Evolutionary conservation across 2,329 filamentous ascomycete species (phyloP).

Genomic region (Niveomyces coronatus): DNA sequence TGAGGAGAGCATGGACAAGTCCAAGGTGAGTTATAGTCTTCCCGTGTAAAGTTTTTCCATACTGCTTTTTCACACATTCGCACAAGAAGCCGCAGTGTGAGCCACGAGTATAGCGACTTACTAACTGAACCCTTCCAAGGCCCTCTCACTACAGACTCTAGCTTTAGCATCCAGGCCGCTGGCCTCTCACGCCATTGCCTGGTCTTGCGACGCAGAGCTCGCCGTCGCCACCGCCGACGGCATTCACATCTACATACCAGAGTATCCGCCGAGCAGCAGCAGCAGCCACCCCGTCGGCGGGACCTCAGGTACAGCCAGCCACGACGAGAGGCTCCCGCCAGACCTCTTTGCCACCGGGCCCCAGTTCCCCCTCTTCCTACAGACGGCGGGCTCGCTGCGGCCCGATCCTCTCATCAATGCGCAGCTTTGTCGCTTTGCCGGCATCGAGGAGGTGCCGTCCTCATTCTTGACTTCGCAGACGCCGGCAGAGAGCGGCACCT

Average conservation of each 20-base stretch:
- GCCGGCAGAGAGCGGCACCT: background rate
- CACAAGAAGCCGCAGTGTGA: background rate
- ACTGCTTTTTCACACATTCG: no score
- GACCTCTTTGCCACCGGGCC: slow-evolving; percentile 1
- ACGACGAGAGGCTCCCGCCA: slow-evolving; percentile 1
- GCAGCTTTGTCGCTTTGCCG: slow-evolving; percentile 5
- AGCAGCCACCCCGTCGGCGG: no score
- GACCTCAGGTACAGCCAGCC: background rate
- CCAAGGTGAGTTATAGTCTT: slow-evolving; percentile 13
- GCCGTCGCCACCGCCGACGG: slow-evolving; percentile 6
- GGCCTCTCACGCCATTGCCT: slow-evolving; percentile 27
- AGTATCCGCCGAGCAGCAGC: slow-evolving; percentile 1
- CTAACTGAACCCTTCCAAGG: background rate
- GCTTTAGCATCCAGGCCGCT: slow-evolving; percentile 33
- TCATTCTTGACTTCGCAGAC: no score
- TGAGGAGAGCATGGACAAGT: slow-evolving; percentile 14
- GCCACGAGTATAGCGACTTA: background rate
- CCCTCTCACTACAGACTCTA: slow-evolving; percentile 36
- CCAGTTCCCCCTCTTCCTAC: slow-evolving; percentile 9
- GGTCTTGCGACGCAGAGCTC: slow-evolving; percentile 9
- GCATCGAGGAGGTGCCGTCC: background rate
- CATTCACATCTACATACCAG: slow-evolving; percentile 6
- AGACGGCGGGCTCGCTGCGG: slow-evolving; percentile 4
- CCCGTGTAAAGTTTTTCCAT: slow-evolving; percentile 16
- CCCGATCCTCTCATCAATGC: slow-evolving; percentile 8